These are phyloP conservation scores for Angophora floribunda DNA, from an alignment of 345 rosid genomes.

Conservation along the genomic window DNA sequence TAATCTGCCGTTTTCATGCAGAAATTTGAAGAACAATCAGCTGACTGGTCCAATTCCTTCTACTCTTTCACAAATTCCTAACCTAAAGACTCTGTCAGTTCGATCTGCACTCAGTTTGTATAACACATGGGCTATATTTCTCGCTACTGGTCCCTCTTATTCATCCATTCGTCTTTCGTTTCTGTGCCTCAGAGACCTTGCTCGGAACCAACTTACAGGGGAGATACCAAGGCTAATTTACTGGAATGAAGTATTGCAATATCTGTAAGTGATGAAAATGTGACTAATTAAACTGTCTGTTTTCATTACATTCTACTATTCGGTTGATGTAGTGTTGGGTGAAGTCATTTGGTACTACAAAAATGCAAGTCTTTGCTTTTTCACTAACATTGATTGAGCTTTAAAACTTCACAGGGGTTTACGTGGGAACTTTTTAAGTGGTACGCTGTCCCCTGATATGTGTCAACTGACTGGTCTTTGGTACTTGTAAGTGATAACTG, in stretches of 20 bases:
- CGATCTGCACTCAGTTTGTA: neutral
- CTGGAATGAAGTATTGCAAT: constrained; percentile 96
- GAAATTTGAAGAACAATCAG: constrained; percentile 79
- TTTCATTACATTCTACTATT: neutral
- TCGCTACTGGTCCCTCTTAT: neutral
- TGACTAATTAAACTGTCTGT: neutral
- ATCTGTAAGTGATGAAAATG: constrained; percentile 47
- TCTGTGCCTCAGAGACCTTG: constrained; percentile 53
- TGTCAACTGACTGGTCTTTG: constrained; percentile 94
- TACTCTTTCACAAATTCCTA: constrained; percentile 82
- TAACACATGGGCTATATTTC: neutral
- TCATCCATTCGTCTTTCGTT: neutral
- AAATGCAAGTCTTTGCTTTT: neutral
- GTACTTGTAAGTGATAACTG: constrained; percentile 72
- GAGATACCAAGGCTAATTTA: constrained; percentile 85
- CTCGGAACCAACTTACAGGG: constrained; percentile 67
- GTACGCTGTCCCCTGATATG: constrained; percentile 76
- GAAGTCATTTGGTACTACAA: too few species aligned
- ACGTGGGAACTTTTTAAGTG: constrained; percentile 71
- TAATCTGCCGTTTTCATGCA: neutral
- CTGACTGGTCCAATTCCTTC: constrained; percentile 91
- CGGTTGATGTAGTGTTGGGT: neutral
- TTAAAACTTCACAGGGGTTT: constrained; percentile 46
- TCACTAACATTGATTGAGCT: neutral
- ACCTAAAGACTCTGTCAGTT: constrained; percentile 62